These are phyloP conservation scores for Durotheca rogersii DNA, from an alignment of 495 filamentous ascomycete species.

Conservation along the genomic window DNA sequence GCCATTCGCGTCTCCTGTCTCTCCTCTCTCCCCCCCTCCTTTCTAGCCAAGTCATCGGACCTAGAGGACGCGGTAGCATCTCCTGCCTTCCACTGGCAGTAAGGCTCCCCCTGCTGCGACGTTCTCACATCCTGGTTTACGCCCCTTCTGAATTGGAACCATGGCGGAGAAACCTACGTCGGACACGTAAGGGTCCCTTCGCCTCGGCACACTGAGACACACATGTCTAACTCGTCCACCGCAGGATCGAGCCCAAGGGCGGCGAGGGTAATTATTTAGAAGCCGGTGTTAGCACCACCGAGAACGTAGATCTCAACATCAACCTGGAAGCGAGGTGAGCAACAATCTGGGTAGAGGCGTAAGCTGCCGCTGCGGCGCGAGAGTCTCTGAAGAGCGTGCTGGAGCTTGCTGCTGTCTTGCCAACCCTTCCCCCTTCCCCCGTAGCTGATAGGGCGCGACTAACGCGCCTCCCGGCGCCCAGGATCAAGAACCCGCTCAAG, in stretches of 20 bases:
- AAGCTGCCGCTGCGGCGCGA: not conserved
- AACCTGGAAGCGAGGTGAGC: slow-evolving; percentile 51
- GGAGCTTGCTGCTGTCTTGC: too few relatives aligned
- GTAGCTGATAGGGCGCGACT: slow-evolving; percentile 1
- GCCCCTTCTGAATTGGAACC: not conserved
- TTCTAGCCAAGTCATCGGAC: slow-evolving; percentile 15
- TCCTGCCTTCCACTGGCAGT: too few relatives aligned
- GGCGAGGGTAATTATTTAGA: slow-evolving; percentile 38
- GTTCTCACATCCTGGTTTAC: not conserved
- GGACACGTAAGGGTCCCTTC: slow-evolving; percentile 10
- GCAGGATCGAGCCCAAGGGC: slow-evolving; percentile 37
- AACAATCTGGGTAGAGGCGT: not conserved
- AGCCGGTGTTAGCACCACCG: slow-evolving; percentile 32
- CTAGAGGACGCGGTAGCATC: too few relatives aligned
- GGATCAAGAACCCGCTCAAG: slow-evolving; percentile 60
- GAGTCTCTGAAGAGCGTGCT: not conserved
- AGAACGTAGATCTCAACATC: slow-evolving; percentile 46
- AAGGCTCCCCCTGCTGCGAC: not conserved
- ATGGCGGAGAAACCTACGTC: slow-evolving; percentile 20
- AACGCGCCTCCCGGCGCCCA: slow-evolving; percentile 23
- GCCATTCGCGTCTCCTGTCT: not conserved
- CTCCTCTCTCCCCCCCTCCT: slow-evolving; percentile 6
- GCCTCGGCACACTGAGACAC: not conserved
- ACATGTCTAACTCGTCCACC: slow-evolving; percentile 11
- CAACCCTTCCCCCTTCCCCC: not conserved